phyloP scores from a whole-genome alignment of 2,329 filamentous ascomycete species.

The Ophiognomonia clavigignenti-juglandacearum region DNA sequence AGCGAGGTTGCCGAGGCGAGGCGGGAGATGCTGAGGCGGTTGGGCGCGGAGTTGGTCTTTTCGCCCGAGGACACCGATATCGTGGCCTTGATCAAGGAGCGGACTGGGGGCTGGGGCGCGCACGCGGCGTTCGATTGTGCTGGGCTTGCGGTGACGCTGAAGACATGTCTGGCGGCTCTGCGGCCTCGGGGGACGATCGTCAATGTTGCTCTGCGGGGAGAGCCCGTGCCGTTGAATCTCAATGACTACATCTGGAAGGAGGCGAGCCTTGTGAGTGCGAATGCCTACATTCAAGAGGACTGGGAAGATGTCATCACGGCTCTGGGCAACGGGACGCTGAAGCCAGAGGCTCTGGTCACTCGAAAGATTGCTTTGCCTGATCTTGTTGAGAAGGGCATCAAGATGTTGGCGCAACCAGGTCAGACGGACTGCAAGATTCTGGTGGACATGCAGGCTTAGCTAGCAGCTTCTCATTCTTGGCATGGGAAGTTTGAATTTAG shows the following conservation, averaged over 20 bases:
- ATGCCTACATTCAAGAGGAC: constrained; percentile 21
- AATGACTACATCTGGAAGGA: constrained; percentile 48
- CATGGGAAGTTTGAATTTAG: too few relatives aligned
- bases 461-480: too few relatives aligned
- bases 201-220: constrained; percentile 21
- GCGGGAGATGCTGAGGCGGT: constrained; percentile 43
- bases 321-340: constrained; percentile 24
- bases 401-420: constrained; percentile 45
- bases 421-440: constrained; percentile 53
- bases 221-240: constrained; percentile 42
- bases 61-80: constrained; percentile 16
- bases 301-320: constrained; percentile 20
- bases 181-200: constrained; percentile 19
- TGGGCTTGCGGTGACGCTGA: constrained; percentile 35
- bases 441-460: constrained; percentile 28
- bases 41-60: constrained; percentile 39
- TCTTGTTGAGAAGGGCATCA: constrained; percentile 45
- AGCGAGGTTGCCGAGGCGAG: constrained; percentile 47
- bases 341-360: constrained; percentile 48
- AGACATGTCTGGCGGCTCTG: constrained; percentile 20
- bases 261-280: constrained; percentile 8
- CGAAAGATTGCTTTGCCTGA: constrained; percentile 43
- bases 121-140: constrained; percentile 20
- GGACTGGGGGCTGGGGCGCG: constrained; percentile 15
- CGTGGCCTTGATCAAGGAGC: background rate